These are phyloP conservation scores for Paramecium tetraurelia DNA, from an alignment of 73 alveolate genomes.

Conservation along the genomic window DNA sequence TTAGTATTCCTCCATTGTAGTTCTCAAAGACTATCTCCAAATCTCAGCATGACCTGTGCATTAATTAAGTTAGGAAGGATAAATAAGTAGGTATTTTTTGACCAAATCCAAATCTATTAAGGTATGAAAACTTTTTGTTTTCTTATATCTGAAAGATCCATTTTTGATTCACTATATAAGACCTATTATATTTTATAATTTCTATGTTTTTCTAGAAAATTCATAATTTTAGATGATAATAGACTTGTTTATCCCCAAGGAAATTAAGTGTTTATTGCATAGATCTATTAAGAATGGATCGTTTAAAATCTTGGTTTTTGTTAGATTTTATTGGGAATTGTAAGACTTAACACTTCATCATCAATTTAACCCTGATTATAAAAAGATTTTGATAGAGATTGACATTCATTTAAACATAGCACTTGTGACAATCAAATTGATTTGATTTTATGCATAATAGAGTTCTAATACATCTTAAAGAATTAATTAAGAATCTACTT, in stretches of 20 bases:
- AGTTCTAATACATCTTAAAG: not conserved
- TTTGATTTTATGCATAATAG: not conserved
- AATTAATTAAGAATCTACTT: not conserved
- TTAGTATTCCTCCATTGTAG: too few relatives aligned
- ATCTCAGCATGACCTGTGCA: too few relatives aligned
- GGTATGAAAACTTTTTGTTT: too few relatives aligned
- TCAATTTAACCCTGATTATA: not conserved
- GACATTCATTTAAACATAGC: not conserved
- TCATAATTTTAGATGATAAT: too few relatives aligned
- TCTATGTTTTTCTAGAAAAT: too few relatives aligned
- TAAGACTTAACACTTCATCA: not conserved
- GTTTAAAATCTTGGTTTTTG: not conserved
- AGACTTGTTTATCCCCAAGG: not conserved
- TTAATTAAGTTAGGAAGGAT: too few relatives aligned
- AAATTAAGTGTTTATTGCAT: not conserved
- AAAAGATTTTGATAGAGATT: not conserved
- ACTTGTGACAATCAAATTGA: not conserved
- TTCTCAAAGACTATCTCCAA: too few relatives aligned
- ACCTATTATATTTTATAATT: too few relatives aligned
- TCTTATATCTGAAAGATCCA: too few relatives aligned
- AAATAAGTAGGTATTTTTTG: too few relatives aligned
- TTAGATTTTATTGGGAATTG: not conserved
- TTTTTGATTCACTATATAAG: too few relatives aligned
- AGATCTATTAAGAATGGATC: not conserved
- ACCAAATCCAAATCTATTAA: too few relatives aligned